Conservation (phyloP, 225 moss, liverwort and hornwort species). For the Physcomitrium patens region DNA sequence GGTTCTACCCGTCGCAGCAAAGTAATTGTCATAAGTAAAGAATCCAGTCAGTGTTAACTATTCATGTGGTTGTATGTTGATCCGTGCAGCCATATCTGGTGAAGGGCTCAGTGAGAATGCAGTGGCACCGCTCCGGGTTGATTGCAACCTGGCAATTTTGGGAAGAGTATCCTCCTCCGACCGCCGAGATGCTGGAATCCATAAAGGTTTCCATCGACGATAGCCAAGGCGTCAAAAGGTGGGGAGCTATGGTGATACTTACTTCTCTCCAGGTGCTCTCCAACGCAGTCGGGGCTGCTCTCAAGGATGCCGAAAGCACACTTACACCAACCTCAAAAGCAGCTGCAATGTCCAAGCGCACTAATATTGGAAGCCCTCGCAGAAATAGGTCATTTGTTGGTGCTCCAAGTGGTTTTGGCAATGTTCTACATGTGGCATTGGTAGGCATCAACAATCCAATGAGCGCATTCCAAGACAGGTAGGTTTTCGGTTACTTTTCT, state of each 20-base stretch:
- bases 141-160: constrained; percentile 96
- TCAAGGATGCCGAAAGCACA: constrained; percentile 69
- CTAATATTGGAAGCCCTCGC: constrained; percentile 41
- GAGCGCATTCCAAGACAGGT: constrained; percentile 97
- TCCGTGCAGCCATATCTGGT: constrained; percentile 79
- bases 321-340: constrained; percentile 41
- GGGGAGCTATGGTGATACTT: constrained; percentile 96
- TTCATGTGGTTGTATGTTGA: not conserved
- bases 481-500: not conserved
- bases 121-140: constrained; percentile 88
- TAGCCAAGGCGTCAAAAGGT: constrained; percentile 72
- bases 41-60: too few species aligned
- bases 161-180: constrained; percentile 81
- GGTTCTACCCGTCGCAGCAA: too few species aligned
- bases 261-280: constrained; percentile 79
- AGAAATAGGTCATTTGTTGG: constrained; percentile 51
- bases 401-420: constrained; percentile 66
- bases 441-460: constrained; percentile 94
- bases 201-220: constrained; percentile 44
- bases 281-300: constrained; percentile 66
- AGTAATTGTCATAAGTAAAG: too few species aligned
- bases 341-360: constrained; percentile 16
- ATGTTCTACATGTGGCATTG: constrained; percentile 83
- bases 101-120: constrained; percentile 85
- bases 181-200: constrained; percentile 60